Conservation (phyloP, 192 early-diverging fungal genomes). For the Chytriomyces confervae region DNA sequence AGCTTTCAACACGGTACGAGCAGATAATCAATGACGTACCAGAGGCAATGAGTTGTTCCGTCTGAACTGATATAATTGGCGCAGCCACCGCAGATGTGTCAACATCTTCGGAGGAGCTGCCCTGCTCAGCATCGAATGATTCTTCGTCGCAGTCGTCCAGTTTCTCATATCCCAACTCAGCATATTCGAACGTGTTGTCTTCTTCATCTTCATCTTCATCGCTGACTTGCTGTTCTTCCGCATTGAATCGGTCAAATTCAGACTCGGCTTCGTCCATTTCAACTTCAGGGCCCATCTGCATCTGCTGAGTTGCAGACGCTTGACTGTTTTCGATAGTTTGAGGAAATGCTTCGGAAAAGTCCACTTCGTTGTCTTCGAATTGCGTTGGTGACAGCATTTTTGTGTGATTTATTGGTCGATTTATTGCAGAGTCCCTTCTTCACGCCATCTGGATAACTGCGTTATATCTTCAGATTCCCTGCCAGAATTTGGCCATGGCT, state of each 20-base stretch:
- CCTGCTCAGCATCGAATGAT: not conserved
- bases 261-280: conserved; percentile 12
- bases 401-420: no score
- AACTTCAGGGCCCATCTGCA: no score
- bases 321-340: no score
- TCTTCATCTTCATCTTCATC: conserved; percentile 24
- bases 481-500: conserved; percentile 21
- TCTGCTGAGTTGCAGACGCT: no score
- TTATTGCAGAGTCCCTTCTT: no score
- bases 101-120: not conserved
- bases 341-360: no score
- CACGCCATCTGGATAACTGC: no score
- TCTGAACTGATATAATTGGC: not conserved
- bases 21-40: no score
- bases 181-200: conserved; percentile 7
- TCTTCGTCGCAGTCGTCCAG: not conserved
- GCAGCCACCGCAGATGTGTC: not conserved
- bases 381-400: no score
- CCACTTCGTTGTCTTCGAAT: no score
- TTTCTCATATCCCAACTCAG: not conserved
- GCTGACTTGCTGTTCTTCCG: conserved; percentile 22
- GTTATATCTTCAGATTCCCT: conserved; percentile 2
- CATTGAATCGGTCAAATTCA: conserved; percentile 30
- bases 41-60: not conserved
- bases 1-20: no score